phyloP scores from a whole-genome alignment of 83 land plant genomes.

The Picea abies region DNA sequence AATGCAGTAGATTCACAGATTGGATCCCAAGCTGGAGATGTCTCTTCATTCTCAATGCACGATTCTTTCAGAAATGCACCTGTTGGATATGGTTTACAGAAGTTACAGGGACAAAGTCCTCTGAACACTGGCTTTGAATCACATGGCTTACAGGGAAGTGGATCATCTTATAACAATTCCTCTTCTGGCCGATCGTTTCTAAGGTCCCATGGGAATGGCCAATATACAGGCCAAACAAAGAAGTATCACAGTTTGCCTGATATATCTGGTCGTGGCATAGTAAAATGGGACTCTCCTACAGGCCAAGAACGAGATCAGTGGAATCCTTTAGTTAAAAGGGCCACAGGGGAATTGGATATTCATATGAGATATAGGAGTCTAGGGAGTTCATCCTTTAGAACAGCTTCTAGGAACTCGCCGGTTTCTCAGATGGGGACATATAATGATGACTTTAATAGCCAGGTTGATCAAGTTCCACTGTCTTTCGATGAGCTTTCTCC shows the following conservation, averaged over 20 bases:
- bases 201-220: slow-evolving; percentile 21
- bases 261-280: slow-evolving; percentile 36
- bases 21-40: slow-evolving; percentile 20
- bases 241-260: slow-evolving; percentile 76
- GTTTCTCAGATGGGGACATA: slow-evolving; percentile 20
- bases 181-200: slow-evolving; percentile 17
- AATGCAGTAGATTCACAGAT: slow-evolving; percentile 22
- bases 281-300: slow-evolving; percentile 26
- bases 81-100: slow-evolving; percentile 17
- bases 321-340: slow-evolving; percentile 43
- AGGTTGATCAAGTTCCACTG: slow-evolving; percentile 47
- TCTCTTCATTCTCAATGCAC: slow-evolving; percentile 17
- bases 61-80: slow-evolving; percentile 21
- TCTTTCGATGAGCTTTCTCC: slow-evolving; percentile 80
- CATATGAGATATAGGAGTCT: slow-evolving; percentile 13
- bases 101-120: neutral
- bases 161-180: slow-evolving; percentile 31
- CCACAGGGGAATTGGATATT: slow-evolving; percentile 47
- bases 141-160: slow-evolving; percentile 26
- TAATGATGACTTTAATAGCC: slow-evolving; percentile 2
- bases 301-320: slow-evolving; percentile 29
- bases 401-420: slow-evolving; percentile 16
- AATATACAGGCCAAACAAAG: slow-evolving; percentile 32
- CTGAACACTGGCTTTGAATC: slow-evolving; percentile 4
- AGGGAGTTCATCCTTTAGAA: slow-evolving; percentile 12